These are phyloP conservation scores for Penicillium corylophilum DNA, from an alignment of 2,329 filamentous ascomycete species.

Conservation along the genomic window DNA sequence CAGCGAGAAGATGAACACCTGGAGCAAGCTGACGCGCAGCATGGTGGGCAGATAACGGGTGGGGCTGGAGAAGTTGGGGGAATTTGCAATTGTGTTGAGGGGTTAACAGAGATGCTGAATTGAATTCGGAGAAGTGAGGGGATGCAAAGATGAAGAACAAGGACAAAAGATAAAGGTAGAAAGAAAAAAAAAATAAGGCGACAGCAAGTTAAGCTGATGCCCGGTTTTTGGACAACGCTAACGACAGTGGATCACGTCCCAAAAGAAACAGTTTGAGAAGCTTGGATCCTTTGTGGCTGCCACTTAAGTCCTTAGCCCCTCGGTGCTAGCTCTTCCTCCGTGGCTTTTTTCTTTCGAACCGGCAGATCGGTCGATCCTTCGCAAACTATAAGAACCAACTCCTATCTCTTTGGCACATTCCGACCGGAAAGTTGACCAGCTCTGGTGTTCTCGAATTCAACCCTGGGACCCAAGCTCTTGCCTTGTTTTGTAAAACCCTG, in stretches of 20 bases:
- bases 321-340: neutral
- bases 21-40: constrained; percentile 23
- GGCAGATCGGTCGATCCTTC: neutral
- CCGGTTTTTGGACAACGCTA: neutral
- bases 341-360: neutral
- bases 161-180: neutral
- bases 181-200: neutral
- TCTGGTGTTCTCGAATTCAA: neutral
- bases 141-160: neutral
- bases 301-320: neutral
- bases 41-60: constrained; percentile 11
- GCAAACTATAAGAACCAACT: neutral
- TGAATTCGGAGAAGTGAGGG: neutral
- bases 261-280: neutral
- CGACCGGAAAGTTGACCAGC: neutral
- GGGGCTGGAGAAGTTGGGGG: neutral
- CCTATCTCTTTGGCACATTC: neutral
- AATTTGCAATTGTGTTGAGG: neutral
- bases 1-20: constrained; percentile 27
- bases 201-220: neutral
- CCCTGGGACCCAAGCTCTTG: neutral
- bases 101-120: neutral
- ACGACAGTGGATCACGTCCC: neutral
- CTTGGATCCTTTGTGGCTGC: neutral
- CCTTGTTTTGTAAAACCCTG: neutral